Conservation (phyloP, 129 eudicot species). For the Chrysanthemum seticuspe region DNA sequence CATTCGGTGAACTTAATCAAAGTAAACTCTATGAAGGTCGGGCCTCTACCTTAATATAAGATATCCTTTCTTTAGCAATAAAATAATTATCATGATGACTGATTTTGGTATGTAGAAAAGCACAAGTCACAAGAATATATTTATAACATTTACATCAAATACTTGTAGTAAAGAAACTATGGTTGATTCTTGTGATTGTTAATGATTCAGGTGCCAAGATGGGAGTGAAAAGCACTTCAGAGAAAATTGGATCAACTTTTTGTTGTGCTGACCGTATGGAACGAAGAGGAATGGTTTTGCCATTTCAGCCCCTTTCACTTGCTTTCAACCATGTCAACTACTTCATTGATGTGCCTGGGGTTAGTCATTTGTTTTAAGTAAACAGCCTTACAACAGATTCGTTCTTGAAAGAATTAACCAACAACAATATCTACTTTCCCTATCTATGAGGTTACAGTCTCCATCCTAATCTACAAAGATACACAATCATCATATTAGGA, state of each 20-base stretch:
- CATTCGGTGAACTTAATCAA: slow-evolving; percentile 15
- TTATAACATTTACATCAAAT: too few species aligned
- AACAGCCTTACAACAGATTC: too few species aligned
- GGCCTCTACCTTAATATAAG: slow-evolving; percentile 14
- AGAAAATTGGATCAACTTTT: slow-evolving; percentile 9
- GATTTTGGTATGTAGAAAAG: too few species aligned
- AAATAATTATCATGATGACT: too few species aligned
- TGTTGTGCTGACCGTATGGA: slow-evolving; percentile 23
- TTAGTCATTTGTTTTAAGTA: slow-evolving; percentile 39
- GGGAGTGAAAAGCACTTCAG: slow-evolving; percentile 21
- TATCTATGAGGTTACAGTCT: too few species aligned
- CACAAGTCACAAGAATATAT: too few species aligned
- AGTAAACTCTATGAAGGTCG: slow-evolving; percentile 23
- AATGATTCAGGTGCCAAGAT: slow-evolving; percentile 37
- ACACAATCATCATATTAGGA: too few species aligned
- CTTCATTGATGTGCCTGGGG: slow-evolving; percentile 74
- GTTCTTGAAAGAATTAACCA: too few species aligned
- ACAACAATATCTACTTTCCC: too few species aligned
- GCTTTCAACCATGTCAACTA: slow-evolving; percentile 77
- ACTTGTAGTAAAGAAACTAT: background rate
- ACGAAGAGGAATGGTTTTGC: slow-evolving; percentile 76
- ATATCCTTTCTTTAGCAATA: background rate
- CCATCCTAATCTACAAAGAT: too few species aligned
- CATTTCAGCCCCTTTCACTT: slow-evolving; percentile 77
- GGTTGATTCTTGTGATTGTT: slow-evolving; percentile 2